Evolutionary conservation across 768 basidiomycete genomes (phyloP), one percentile per base, ranked within the genome.

Genomic region (Ramaria sp.): DNA sequence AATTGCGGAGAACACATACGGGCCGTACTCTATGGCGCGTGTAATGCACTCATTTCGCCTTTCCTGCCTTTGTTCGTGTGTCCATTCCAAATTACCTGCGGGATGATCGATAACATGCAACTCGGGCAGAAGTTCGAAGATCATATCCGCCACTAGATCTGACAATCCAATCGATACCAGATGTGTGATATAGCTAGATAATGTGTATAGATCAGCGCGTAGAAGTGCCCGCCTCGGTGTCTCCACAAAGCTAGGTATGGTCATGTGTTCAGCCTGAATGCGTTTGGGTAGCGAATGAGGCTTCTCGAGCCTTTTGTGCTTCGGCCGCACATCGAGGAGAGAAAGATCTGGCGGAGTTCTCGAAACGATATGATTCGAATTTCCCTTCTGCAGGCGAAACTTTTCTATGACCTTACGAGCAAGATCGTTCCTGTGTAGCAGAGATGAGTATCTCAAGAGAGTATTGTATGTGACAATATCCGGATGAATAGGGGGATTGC

Each of bases 51-150:
- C 63, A 36, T 30, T 30, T 6, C 28, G 48, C 9, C 20, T 37
- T 32, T 50, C 16, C 10, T 13, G 30, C n/a, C 28, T 39, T 45
- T 38, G 24, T 24, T 45, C 25, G 15, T 12, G 22, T 25, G 22
- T 24, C 28, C 30, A 20, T 32, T 34, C 44, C 25, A 24, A 24
- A 16, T 25, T 12, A 1, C n/a, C 34, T 0, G 71, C 63, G 0
- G 74, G 70, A 56, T 75, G 69, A 59, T 73, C 64, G 24, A 71
- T 42, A 13, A 64, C 61, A 16, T 63, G 34, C 7, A 83, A 64
- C 50, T 79, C 78, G 0, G 85, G 86, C 49, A 88, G 68, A 32
- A 84, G 61, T 1, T 61, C 62, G 55, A 77, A 78, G n/a, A 88
- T 65, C 44, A 80, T 61, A 1, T 70, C 56, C 0, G 70, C 69